phyloP scores from a whole-genome alignment of 169 alveolate species.

The Prorocentrum cordatum region DNA sequence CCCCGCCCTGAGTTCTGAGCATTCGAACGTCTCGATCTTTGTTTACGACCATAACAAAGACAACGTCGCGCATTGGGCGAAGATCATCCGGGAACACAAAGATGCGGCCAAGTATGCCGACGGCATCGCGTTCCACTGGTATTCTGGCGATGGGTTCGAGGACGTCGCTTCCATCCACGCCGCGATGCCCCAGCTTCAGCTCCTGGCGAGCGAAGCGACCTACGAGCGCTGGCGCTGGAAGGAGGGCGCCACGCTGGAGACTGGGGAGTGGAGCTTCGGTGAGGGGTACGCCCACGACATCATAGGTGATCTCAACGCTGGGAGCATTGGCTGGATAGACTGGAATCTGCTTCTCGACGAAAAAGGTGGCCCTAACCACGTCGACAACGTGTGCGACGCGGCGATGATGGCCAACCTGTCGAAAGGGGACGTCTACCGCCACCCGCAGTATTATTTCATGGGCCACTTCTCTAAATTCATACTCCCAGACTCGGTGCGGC shows the following conservation, averaged over 20 bases:
- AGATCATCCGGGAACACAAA: neutral
- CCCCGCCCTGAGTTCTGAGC: neutral
- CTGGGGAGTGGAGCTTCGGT: constrained; percentile 46
- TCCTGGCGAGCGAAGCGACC: constrained; percentile 20
- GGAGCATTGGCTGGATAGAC: constrained; percentile 37
- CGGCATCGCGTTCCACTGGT: constrained; percentile 48
- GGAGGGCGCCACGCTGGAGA: too few relatives aligned
- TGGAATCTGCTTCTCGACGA: constrained; percentile 51
- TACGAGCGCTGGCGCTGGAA: too few relatives aligned
- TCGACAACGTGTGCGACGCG: constrained; percentile 57
- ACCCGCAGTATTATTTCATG: constrained; percentile 48
- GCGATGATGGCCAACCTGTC: constrained; percentile 7
- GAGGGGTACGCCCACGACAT: constrained; percentile 61
- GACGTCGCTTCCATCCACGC: constrained; percentile 4
- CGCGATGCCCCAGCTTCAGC: neutral
- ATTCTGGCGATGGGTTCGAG: constrained; percentile 41
- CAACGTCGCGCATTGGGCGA: neutral
- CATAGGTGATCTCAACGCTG: constrained; percentile 40
- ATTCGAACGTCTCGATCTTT: neutral
- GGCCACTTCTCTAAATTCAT: constrained; percentile 66
- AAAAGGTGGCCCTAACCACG: constrained; percentile 66
- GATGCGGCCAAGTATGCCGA: constrained; percentile 2
- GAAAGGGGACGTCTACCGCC: constrained; percentile 13
- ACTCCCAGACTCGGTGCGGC: neutral
- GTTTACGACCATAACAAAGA: constrained; percentile 50